phyloP scores from a whole-genome alignment of 192 early-diverging fungal genomes.

The Lobosporangium transversale region DNA sequence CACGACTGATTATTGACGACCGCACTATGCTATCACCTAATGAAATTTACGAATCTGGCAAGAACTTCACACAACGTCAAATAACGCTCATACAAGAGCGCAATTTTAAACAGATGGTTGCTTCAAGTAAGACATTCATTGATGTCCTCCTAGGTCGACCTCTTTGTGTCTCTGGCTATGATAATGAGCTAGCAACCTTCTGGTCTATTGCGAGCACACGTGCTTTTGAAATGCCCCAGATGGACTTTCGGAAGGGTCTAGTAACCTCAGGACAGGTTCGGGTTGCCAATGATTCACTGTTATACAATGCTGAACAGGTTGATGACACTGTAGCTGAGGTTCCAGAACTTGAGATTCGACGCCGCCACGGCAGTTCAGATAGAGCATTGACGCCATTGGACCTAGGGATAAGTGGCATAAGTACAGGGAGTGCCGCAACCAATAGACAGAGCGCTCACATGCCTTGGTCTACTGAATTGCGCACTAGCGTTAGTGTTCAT shows the following conservation, averaged over 20 bases:
- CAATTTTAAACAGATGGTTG: background rate
- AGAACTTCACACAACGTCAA: constrained; percentile 9
- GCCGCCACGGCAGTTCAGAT: constrained; percentile 12
- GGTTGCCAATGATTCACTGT: background rate
- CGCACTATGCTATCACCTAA: constrained; percentile 12
- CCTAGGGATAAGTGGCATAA: background rate
- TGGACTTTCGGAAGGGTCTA: too few relatives aligned
- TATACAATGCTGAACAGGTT: background rate
- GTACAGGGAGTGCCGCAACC: background rate
- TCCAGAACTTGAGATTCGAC: constrained; percentile 6
- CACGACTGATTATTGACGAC: constrained; percentile 7
- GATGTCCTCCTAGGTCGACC: constrained; percentile 9
- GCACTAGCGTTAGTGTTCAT: background rate
- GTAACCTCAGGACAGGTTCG: background rate
- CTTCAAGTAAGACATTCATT: background rate
- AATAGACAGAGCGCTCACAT: background rate
- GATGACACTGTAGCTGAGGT: background rate
- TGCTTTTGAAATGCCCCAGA: too few relatives aligned
- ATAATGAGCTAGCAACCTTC: constrained; percentile 12
- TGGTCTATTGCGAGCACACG: constrained; percentile 15
- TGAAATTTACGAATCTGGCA: background rate
- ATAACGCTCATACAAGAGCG: constrained; percentile 9
- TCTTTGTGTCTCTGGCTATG: background rate
- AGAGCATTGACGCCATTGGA: constrained; percentile 3
- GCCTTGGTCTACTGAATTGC: constrained; percentile 19